Evolutionary conservation across 2,329 filamentous ascomycete species (phyloP), one percentile per base, ranked within the genome.

Genomic region (Aspergillus nomiae): DNA sequence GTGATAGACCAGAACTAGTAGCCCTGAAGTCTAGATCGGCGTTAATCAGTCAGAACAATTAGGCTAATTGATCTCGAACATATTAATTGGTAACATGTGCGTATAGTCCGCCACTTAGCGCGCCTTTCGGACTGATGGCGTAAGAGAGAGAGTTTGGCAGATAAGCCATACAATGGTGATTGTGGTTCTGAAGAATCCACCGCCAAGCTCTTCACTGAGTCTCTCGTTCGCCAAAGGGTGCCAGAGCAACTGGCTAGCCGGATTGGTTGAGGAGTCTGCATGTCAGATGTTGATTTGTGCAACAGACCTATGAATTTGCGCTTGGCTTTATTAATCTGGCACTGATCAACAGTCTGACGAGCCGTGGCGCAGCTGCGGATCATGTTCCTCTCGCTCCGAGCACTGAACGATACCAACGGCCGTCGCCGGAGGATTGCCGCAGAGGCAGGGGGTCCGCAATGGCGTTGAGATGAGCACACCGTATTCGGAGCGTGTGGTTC

Each of bases 361-460:
- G 51, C 21, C 32, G 30, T 55, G 51, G 51, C 51, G 34, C 34
- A 55, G 32, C 51, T 55, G 51, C n/a, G 51, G 32, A 55, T 55
- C 51, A 38, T 38, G 32, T 38, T 55, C 51, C 36, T 55, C 51
- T 26, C 32, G n/a, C 14, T 6, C 38, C 9, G 19, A 41, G 38
- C 26, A 12, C 34, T 34, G 21, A n/a, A 38, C 38, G 32, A 41
- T n/a, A 36, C 51, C 51, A 36, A 26, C 12, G 32, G 10, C 9
- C 16, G 21, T 38, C 11, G 32, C 12, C 11, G 9, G n/a, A 19
- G n/a, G 24, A 10, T 4, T 16, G 8, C 32, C 19, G 32, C n/a
- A 26, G n/a, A 55, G 32, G 2, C 48, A 51, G 32, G 51, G 34
- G 51, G n/a, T 38, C 11, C 14, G 11, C 19, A 38, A 38, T 55